Evolutionary conservation across 352 stramenopile genomes (phyloP).

Genomic region (Pythium brassicae): DNA sequence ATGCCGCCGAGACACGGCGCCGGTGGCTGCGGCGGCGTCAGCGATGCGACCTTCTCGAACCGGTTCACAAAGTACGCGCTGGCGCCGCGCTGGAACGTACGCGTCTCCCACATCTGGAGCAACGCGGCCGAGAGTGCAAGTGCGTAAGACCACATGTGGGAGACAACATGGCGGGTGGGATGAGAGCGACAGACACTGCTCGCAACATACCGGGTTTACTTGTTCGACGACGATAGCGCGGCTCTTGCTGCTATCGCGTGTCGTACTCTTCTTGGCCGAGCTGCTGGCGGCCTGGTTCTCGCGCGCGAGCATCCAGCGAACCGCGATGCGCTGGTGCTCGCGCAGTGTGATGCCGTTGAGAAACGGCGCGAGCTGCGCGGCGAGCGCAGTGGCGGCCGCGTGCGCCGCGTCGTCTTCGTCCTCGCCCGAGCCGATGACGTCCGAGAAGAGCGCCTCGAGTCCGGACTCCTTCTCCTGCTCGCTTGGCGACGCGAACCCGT

Average conservation of each 20-base stretch:
- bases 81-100: slow-evolving; percentile 31
- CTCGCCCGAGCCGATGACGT: slow-evolving; percentile 35
- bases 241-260: background rate
- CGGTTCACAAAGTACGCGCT: slow-evolving; percentile 76
- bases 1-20: slow-evolving; percentile 76
- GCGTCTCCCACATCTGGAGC: slow-evolving; percentile 68
- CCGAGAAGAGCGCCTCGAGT: slow-evolving; percentile 66
- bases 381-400: slow-evolving; percentile 14
- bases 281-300: slow-evolving; percentile 40
- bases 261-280: background rate
- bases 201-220: slow-evolving; percentile 41
- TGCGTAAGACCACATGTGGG: background rate
- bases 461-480: slow-evolving; percentile 28
- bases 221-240: slow-evolving; percentile 25
- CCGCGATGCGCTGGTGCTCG: slow-evolving; percentile 77
- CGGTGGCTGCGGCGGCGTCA: slow-evolving; percentile 46
- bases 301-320: slow-evolving; percentile 86
- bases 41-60: slow-evolving; percentile 75
- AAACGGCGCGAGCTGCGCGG: slow-evolving; percentile 35
- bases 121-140: too few relatives aligned
- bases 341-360: slow-evolving; percentile 67
- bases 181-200: background rate
- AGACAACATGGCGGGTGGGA: too few relatives aligned
- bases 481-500: background rate
- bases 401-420: slow-evolving; percentile 11